Evolutionary conservation across 352 stramenopile species (phyloP).

Genomic region (Phytophthora lateralis): DNA sequence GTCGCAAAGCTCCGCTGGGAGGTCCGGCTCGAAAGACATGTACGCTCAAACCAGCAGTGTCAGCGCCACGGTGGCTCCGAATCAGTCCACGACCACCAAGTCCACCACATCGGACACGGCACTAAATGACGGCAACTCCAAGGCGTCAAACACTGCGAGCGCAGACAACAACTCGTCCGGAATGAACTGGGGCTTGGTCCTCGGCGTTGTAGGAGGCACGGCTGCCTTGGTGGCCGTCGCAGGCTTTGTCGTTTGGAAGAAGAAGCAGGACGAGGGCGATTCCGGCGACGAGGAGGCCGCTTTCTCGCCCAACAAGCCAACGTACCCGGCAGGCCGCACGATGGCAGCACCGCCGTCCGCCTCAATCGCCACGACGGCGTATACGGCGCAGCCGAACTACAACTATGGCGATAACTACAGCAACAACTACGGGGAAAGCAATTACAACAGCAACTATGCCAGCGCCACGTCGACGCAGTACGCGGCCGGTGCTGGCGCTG

Average conservation of each 20-base stretch:
- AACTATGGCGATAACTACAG: slow-evolving; percentile 27
- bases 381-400: slow-evolving; percentile 31
- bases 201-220: slow-evolving; percentile 49
- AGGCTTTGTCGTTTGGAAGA: slow-evolving; percentile 68
- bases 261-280: slow-evolving; percentile 62
- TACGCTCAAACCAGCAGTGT: slow-evolving; percentile 22
- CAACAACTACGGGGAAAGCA: slow-evolving; percentile 19
- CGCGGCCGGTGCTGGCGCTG: slow-evolving; percentile 11
- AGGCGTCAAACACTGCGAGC: slow-evolving; percentile 41
- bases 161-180: slow-evolving; percentile 31
- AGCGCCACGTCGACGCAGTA: slow-evolving; percentile 32
- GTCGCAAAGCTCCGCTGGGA: slow-evolving; percentile 17
- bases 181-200: slow-evolving; percentile 51
- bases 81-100: slow-evolving; percentile 20
- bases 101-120: slow-evolving; percentile 33
- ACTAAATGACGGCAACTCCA: slow-evolving; percentile 24
- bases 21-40: slow-evolving; percentile 21
- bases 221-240: slow-evolving; percentile 53
- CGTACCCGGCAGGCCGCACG: slow-evolving; percentile 7
- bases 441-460: slow-evolving; percentile 21
- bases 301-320: slow-evolving; percentile 35
- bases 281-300: slow-evolving; percentile 58
- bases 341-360: slow-evolving; percentile 27
- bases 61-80: slow-evolving; percentile 27
- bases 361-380: slow-evolving; percentile 32